Conservation (phyloP, 1,284 basidiomycete genomes). For the Ceratobasidium sp. region DNA sequence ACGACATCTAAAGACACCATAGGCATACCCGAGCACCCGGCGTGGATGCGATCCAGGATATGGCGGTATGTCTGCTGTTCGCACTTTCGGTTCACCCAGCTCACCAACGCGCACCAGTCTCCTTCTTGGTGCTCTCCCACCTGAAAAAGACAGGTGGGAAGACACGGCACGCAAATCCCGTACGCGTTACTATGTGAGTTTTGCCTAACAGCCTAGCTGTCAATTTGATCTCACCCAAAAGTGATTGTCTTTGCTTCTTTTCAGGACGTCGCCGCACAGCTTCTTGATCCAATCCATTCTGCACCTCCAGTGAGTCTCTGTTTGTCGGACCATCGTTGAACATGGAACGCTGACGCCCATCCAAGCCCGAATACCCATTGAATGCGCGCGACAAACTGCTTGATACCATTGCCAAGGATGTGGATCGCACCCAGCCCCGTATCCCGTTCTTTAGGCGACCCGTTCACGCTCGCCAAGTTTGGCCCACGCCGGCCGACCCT, state of each 20-base stretch:
- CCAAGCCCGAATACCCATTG: conserved; percentile 45
- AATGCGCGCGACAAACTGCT: conserved; percentile 47
- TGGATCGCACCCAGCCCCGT: conserved; percentile 47
- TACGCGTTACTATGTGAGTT: conserved; percentile 42
- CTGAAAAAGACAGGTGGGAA: conserved; percentile 42
- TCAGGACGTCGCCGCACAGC: conserved; percentile 40
- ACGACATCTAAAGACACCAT: not conserved
- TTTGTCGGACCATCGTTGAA: not conserved
- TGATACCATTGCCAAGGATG: conserved; percentile 48
- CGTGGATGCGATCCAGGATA: conserved; percentile 42
- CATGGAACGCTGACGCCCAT: not conserved
- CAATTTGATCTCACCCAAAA: conserved; percentile 7
- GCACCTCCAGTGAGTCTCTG: conserved; percentile 37
- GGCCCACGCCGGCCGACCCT: conserved; percentile 16
- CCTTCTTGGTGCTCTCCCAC: conserved; percentile 41
- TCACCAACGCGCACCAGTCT: conserved; percentile 31
- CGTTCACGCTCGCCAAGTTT: conserved; percentile 26
- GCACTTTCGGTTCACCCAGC: not conserved
- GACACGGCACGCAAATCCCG: conserved; percentile 32
- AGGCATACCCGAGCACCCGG: conserved; percentile 41
- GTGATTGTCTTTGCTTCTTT: conserved; percentile 20
- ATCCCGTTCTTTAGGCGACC: conserved; percentile 46
- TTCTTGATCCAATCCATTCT: conserved; percentile 40
- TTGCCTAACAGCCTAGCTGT: not conserved
- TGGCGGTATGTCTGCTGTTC: conserved; percentile 38